Conservation (phyloP, 257 asterid genomes). For the Solanum neorickii region DNA sequence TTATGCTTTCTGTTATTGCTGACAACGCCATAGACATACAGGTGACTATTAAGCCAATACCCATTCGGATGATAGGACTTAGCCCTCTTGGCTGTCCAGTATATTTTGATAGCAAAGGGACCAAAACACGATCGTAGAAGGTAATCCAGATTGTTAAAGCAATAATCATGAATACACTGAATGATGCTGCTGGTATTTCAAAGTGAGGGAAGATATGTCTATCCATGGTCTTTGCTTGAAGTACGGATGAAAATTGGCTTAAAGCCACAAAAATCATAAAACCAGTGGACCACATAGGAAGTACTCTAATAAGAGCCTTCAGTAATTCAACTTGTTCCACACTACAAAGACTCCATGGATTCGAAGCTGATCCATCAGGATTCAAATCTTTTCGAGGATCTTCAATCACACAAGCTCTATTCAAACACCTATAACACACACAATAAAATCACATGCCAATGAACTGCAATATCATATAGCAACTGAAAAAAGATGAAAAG, state of each 20-base stretch:
- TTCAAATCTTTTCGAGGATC: slow-evolving; percentile 4
- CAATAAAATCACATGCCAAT: neutral
- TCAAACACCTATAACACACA: neutral
- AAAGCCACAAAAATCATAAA: neutral
- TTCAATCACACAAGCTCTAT: slow-evolving; percentile 4
- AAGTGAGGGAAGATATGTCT: slow-evolving; percentile 4
- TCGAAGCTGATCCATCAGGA: slow-evolving; percentile 8
- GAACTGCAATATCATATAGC: neutral
- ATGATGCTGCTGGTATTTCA: slow-evolving; percentile 13
- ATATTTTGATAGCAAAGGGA: neutral
- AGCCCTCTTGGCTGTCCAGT: slow-evolving; percentile 1
- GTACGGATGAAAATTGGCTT: neutral
- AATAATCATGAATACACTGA: neutral
- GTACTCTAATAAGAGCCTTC: neutral
- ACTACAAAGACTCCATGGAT: neutral
- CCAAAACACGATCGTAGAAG: neutral
- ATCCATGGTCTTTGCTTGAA: neutral
- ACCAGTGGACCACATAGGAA: slow-evolving; percentile 11
- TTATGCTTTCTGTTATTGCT: slow-evolving; percentile 4
- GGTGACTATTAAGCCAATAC: slow-evolving; percentile 1
- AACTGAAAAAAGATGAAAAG: neutral
- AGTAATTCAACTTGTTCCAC: slow-evolving; percentile 8
- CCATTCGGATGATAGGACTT: slow-evolving; percentile 3
- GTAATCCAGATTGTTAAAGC: slow-evolving; percentile 2
- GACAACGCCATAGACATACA: neutral